Base-by-base conservation (phyloP, 169 alveolate species). In the Cardiosporidium cionae region DNA sequence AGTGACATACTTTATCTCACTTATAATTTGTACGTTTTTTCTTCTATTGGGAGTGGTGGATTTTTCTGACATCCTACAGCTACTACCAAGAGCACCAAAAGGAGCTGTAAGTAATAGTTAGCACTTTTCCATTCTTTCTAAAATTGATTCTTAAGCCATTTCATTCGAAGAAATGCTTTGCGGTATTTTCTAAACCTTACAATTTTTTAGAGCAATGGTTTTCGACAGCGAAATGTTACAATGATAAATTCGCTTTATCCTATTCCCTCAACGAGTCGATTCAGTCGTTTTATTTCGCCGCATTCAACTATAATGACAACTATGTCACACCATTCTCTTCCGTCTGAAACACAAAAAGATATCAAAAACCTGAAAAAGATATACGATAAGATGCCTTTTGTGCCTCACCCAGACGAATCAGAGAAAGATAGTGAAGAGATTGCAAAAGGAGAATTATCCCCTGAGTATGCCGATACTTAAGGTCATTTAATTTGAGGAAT, bases 401-500 rank as follows among this genome's bases (percentile, higher is more conserved):
- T 72, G 5, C 79, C 79, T 23, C 79, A 72, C 25, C 72, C 52
- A 22, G 62, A 72, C 37, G 71, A 72, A 29, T 63, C 79, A 22
- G 79, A 64, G 64, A 72, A 72, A 25, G 74, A 72, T 27, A 72
- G 31, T 31, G 79, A 64, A 62, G 79, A 72, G 65, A 29, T 72
- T 27, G 29, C 69, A 25, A 65, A 52, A 25, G 66, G 25, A 25
- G 79, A 72, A 32, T 53, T 72, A 3, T 72, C 79, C 0, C 79
- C 79, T 1, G 73, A 72, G 79, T 72, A 32, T 52, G 72, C 7
- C 27, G 28, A 34, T 5, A 2, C 4, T 34, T 9, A 3, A 31
- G 7, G 27, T 52, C 5, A 27, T n/a, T 36, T 29, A 58, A 2
- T 22, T 16, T 32, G 53, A 3, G 44, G 54, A 28, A 2, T 4